Percentiles rank a stretch among this genome's conserved stretches.
Conservation (phyloP, 345 rosid species). For the Camelina laxa region DNA sequence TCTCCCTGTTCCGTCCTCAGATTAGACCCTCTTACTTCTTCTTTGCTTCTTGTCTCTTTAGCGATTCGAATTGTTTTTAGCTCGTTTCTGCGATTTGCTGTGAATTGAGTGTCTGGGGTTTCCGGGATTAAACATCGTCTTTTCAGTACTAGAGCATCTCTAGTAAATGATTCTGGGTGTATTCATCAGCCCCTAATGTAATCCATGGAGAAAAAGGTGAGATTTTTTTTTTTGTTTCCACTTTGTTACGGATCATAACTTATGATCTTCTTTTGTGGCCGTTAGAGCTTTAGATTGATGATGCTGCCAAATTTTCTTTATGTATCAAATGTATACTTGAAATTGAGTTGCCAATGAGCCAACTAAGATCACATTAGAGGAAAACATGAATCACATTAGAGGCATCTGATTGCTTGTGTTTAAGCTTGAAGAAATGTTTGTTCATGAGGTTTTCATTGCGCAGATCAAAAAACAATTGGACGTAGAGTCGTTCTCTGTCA, state of each 20-base stretch:
- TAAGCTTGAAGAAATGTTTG: neutral
- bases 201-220: conserved; percentile 88
- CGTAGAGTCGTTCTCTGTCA: conserved; percentile 50
- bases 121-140: too few species aligned
- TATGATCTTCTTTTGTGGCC: too few species aligned
- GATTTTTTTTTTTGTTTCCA: conserved; percentile 18
- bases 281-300: too few species aligned
- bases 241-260: neutral
- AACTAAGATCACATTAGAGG: neutral
- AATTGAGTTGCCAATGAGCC: neutral
- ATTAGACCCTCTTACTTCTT: too few species aligned
- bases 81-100: neutral
- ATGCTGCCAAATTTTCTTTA: neutral
- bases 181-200: conserved; percentile 77
- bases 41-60: neutral
- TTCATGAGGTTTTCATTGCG: neutral
- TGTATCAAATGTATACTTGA: neutral
- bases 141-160: conserved; percentile 59
- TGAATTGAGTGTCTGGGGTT: neutral
- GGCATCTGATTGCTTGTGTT: neutral
- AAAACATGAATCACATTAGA: neutral
- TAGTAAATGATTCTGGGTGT: conserved; percentile 77
- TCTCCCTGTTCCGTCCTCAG: neutral
- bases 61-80: neutral
- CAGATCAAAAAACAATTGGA: neutral